Percentiles rank a stretch among this genome's conserved stretches.
phyloP scores from a whole-genome alignment of 257 asterid species.

The Coffea canephora region DNA sequence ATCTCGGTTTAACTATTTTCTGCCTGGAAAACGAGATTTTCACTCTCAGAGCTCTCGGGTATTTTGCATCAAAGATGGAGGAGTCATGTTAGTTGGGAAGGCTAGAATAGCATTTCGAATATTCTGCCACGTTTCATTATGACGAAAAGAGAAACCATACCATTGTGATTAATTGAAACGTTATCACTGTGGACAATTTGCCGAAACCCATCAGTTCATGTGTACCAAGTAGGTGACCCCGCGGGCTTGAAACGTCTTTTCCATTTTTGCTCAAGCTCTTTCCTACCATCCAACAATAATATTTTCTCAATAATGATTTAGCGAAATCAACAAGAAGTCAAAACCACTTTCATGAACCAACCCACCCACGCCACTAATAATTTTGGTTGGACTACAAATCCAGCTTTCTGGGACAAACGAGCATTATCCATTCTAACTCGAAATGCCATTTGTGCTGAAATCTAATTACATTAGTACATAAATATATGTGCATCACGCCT shows the following conservation, averaged over 20 bases:
- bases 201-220: neutral
- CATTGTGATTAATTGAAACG: neutral
- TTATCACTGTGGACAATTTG: neutral
- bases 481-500: conserved; percentile 32
- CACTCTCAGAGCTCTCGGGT: neutral
- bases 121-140: neutral
- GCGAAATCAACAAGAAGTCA: conserved; percentile 30
- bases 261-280: conserved; percentile 5
- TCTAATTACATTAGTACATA: conserved; percentile 31
- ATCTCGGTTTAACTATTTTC: neutral
- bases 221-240: neutral
- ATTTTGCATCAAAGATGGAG: neutral
- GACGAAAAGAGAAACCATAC: neutral
- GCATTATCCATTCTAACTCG: conserved; percentile 37
- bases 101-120: neutral
- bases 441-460: conserved; percentile 37
- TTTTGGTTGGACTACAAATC: conserved; percentile 33
- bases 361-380: conserved; percentile 23
- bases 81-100: neutral
- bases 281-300: conserved; percentile 26
- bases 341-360: conserved; percentile 33
- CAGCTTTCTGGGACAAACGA: conserved; percentile 37
- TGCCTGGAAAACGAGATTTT: neutral
- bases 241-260: neutral
- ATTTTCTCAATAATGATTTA: conserved; percentile 30